phyloP scores from a whole-genome alignment of 495 filamentous ascomycete genomes.

The Cercophora newfieldiana region DNA sequence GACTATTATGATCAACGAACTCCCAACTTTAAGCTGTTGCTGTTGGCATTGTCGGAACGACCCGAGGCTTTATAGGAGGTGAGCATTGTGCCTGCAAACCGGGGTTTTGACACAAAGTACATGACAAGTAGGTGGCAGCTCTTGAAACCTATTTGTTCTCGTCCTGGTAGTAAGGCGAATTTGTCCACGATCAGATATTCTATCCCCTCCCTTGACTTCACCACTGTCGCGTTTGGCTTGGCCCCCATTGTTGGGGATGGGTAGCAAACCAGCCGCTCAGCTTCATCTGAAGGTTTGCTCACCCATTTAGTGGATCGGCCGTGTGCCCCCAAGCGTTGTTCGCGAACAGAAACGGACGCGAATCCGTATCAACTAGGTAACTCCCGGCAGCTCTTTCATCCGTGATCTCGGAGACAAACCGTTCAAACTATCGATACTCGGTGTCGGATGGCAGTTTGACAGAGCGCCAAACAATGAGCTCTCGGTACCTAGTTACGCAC shows the following conservation, averaged over 20 bases:
- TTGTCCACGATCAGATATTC: background rate
- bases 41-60: background rate
- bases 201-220: background rate
- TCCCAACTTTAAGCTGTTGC: background rate
- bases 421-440: too few relatives aligned
- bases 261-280: background rate
- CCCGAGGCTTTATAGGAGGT: background rate
- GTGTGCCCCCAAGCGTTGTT: background rate
- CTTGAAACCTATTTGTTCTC: background rate
- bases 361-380: too few relatives aligned
- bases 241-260: background rate
- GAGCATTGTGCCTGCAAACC: background rate
- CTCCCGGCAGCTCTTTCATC: too few relatives aligned
- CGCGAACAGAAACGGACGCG: background rate
- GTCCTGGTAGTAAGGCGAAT: background rate
- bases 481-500: too few relatives aligned
- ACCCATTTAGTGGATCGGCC: background rate
- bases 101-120: background rate
- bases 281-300: background rate
- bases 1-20: background rate
- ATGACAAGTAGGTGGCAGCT: background rate
- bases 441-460: too few relatives aligned
- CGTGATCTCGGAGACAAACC: too few relatives aligned
- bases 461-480: too few relatives aligned
- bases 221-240: background rate